Conservation (phyloP, 495 filamentous ascomycete species). For the Penicillium longicatenatum region DNA sequence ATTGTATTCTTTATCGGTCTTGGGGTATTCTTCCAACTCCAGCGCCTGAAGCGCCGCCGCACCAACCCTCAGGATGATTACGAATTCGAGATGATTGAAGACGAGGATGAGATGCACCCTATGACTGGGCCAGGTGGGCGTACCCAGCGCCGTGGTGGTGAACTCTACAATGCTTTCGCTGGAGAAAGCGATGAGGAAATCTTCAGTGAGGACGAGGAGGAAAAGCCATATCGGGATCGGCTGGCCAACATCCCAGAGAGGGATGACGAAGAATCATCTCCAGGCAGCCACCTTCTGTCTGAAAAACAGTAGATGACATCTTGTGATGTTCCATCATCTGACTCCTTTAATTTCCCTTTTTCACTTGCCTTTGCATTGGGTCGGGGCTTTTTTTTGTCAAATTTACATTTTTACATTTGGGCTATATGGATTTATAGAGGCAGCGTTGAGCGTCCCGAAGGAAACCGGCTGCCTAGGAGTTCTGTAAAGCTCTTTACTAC, state of each 20-base stretch:
- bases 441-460: constrained; percentile 7
- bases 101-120: constrained; percentile 72
- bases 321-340: constrained; percentile 10
- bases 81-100: constrained; percentile 89
- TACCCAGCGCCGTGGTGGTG: constrained; percentile 64
- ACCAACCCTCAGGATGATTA: constrained; percentile 82
- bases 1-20: constrained; percentile 80
- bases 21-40: constrained; percentile 75
- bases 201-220: constrained; percentile 60
- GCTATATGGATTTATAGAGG: constrained; percentile 5
- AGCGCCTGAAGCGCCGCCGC: constrained; percentile 72
- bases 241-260: constrained; percentile 27
- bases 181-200: constrained; percentile 73
- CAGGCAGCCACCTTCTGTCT: constrained; percentile 18
- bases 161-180: constrained; percentile 94
- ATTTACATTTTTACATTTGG: neutral
- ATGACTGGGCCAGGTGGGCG: constrained; percentile 39
- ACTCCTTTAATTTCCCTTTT: constrained; percentile 8
- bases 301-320: constrained; percentile 23
- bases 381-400: constrained; percentile 8
- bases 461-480: constrained; percentile 14
- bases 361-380: constrained; percentile 7
- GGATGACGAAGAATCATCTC: constrained; percentile 20
- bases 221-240: constrained; percentile 41
- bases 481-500: constrained; percentile 16